Conservation (phyloP, 179 eudicot genomes). For the Gypsophila paniculata region DNA sequence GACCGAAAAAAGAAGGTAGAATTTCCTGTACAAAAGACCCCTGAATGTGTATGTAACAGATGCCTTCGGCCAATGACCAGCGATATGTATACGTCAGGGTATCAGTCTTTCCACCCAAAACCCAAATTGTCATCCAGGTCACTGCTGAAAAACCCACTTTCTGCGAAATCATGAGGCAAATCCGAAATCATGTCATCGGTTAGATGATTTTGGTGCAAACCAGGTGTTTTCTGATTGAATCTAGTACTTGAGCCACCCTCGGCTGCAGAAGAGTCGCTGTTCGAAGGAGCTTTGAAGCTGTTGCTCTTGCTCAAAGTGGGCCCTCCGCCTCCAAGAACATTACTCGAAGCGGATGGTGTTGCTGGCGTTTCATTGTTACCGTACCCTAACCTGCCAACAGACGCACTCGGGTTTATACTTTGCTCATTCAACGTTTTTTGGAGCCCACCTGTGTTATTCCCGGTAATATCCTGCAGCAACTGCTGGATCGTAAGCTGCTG, state of each 20-base stretch:
- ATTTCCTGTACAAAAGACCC: constrained; percentile 42
- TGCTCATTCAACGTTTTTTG: constrained; percentile 32
- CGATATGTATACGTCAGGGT: background rate
- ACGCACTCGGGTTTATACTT: background rate
- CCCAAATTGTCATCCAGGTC: constrained; percentile 67
- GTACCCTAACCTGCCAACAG: no score
- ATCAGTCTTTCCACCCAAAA: constrained; percentile 67
- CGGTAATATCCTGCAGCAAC: constrained; percentile 36
- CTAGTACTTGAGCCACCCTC: constrained; percentile 38
- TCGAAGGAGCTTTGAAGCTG: constrained; percentile 55
- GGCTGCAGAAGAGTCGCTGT: constrained; percentile 44
- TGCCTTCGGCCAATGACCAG: background rate
- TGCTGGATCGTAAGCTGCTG: constrained; percentile 62
- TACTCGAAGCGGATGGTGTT: constrained; percentile 13
- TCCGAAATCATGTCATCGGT: constrained; percentile 65
- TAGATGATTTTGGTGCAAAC: constrained; percentile 41
- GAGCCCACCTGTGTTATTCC: constrained; percentile 17
- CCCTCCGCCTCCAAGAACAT: constrained; percentile 34
- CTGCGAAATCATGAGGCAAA: constrained; percentile 53
- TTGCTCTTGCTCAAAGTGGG: constrained; percentile 49
- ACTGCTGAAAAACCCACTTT: constrained; percentile 50
- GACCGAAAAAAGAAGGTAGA: constrained; percentile 11
- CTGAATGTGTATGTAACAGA: constrained; percentile 20
- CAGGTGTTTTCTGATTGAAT: constrained; percentile 38
- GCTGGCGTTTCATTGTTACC: constrained; percentile 12